phyloP scores from a whole-genome alignment of 2,329 filamentous ascomycete species.

The Pezicula rhizophila region DNA sequence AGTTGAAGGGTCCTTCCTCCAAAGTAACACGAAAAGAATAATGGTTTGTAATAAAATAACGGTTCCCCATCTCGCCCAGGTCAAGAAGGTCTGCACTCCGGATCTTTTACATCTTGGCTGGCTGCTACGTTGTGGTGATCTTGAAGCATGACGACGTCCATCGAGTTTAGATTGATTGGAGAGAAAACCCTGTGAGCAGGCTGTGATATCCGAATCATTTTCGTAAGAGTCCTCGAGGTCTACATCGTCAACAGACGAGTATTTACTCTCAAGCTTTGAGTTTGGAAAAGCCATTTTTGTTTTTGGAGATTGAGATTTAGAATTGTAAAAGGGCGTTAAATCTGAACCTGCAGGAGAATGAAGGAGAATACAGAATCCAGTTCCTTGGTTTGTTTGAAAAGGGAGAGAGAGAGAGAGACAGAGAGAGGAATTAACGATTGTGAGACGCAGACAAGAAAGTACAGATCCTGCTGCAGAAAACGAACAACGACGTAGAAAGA shows the following conservation, averaged over 20 bases:
- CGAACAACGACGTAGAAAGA: too few relatives aligned
- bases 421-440: too few relatives aligned
- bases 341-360: too few relatives aligned
- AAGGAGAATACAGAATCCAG: too few relatives aligned
- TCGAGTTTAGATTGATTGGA: background rate
- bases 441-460: too few relatives aligned
- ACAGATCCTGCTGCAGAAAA: too few relatives aligned
- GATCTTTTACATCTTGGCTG: slow-evolving; percentile 3
- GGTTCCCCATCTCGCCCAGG: slow-evolving; percentile 23
- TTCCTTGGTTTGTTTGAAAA: too few relatives aligned
- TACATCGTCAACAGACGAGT: background rate
- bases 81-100: slow-evolving; percentile 11
- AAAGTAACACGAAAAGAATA: slow-evolving; percentile 22
- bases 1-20: background rate
- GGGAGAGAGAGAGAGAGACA: too few relatives aligned
- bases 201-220: background rate
- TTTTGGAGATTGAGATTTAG: too few relatives aligned
- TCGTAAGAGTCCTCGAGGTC: background rate
- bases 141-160: background rate
- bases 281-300: background rate
- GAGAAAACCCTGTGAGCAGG: slow-evolving; percentile 13
- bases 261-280: background rate
- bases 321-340: too few relatives aligned
- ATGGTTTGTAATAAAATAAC: slow-evolving; percentile 22
- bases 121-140: slow-evolving; percentile 5